phyloP scores from a whole-genome alignment of 192 early-diverging fungal genomes.

The Coemansia erecta region DNA sequence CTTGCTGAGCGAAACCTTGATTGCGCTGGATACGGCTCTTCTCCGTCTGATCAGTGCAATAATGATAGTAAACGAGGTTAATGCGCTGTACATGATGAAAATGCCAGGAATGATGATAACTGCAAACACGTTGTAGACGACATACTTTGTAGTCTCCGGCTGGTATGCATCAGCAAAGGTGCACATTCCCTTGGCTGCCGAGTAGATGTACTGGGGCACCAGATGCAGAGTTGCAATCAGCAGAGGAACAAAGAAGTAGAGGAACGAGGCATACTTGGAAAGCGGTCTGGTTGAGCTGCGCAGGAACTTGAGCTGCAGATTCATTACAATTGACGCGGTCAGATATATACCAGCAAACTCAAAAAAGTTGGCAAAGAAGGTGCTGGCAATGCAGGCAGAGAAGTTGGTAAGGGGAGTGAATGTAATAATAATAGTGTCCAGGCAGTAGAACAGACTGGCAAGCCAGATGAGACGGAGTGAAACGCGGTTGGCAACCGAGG shows the following conservation, averaged over 20 bases:
- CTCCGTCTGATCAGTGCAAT: not conserved
- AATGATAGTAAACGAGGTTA: not conserved
- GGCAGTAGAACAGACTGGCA: not conserved
- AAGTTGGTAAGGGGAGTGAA: not conserved
- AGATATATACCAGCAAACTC: conserved; percentile 1
- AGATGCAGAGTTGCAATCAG: conserved; percentile 4
- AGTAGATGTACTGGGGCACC: conserved; percentile 10
- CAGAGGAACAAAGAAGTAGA: conserved; percentile 3
- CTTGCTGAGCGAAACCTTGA: not conserved
- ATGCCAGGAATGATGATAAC: conserved; percentile 3
- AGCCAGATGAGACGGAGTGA: not conserved
- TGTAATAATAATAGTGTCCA: not conserved
- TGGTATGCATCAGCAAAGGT: not conserved
- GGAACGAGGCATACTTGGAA: not conserved
- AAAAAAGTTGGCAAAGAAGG: conserved; percentile 1
- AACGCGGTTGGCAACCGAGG: not conserved
- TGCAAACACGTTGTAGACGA: conserved; percentile 2
- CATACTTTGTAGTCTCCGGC: not conserved
- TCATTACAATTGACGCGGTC: conserved; percentile 1
- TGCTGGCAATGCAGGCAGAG: not conserved
- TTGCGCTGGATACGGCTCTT: not conserved
- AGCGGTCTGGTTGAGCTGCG: conserved; percentile 1
- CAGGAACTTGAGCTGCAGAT: conserved; percentile 6
- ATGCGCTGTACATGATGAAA: not conserved
- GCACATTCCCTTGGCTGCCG: not conserved